Base-by-base conservation (phyloP, 495 filamentous ascomycete species). In the Parathielavia appendiculata region DNA sequence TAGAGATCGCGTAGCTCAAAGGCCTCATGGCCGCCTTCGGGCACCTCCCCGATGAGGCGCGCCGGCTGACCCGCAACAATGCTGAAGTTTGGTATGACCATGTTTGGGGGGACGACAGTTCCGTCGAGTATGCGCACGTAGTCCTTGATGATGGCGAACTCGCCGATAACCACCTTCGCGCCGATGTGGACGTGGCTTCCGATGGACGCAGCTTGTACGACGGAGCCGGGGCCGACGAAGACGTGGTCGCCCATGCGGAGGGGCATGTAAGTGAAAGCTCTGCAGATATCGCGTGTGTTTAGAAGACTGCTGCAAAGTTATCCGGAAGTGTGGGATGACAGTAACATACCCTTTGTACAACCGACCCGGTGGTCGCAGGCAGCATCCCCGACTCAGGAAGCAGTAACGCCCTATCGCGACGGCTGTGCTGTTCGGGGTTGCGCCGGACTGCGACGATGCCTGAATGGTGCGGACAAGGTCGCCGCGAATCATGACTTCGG, bases 221-320 rank as follows among this genome's bases (percentile, higher is more conserved):
- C 80, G 53, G 86, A 81, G 39, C 76, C 70, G 59, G 85, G 81
- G 30, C 90, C 90, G 41, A 98, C 79, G 68, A 90, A 96, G 58
- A 95, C 90, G 71, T 97, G 91, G 66, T 96, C 89, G 36, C 91
- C 91, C 54, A 98, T 88, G 69, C 92, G 90, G 59, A 95, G 84
- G 43, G 91, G 90, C 63, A 87, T 88, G 75, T 87, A 92, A 5
- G 84, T 87, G 63, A 83, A 86, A 9, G 72, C 67, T 5, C 81
- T 84, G 60, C 2, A 9, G 12, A 4, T 34, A 14, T 19, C 4
- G 17, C 23, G 14, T 16, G 26, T n/a, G 16, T 17, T 0, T 17
- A n/a, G 7, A 20, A 14, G 13, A 39, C 14, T 5, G 1, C 4
- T 17, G 50, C 46, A 26, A 5, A 17, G 20, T 16, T 13, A 17